Conservation (phyloP, 805 yeast genomes). For the Priceomyces fermenticarens region DNA sequence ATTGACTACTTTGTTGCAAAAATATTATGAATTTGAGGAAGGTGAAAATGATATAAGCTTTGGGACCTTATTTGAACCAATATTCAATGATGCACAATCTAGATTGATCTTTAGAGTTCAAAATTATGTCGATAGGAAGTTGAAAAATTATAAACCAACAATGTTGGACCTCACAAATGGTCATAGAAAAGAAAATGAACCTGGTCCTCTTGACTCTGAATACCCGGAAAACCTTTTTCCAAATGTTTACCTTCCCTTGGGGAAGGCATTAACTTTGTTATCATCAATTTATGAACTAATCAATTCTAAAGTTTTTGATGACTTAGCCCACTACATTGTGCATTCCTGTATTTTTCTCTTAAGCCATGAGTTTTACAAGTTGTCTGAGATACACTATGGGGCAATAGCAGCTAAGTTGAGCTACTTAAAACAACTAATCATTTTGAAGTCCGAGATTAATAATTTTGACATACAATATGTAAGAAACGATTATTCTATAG, state of each 20-base stretch:
- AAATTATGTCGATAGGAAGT: slow-evolving; percentile 63
- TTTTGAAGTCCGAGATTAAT: slow-evolving; percentile 64
- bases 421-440: slow-evolving; percentile 66
- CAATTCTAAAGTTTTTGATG: slow-evolving; percentile 78
- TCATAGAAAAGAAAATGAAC: slow-evolving; percentile 23
- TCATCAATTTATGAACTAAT: slow-evolving; percentile 79
- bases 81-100: slow-evolving; percentile 73
- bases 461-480: slow-evolving; percentile 79
- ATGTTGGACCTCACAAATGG: slow-evolving; percentile 67
- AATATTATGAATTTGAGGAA: slow-evolving; percentile 66
- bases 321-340: slow-evolving; percentile 81
- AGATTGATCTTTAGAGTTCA: slow-evolving; percentile 79
- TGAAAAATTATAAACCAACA: slow-evolving; percentile 63
- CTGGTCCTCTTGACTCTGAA: slow-evolving; percentile 26
- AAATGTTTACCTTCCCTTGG: slow-evolving; percentile 68
- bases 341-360: slow-evolving; percentile 71
- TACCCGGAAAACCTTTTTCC: slow-evolving; percentile 36
- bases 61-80: slow-evolving; percentile 65
- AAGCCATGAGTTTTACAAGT: slow-evolving; percentile 46
- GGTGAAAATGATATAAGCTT: slow-evolving; percentile 35
- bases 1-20: slow-evolving; percentile 64
- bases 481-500: slow-evolving; percentile 69
- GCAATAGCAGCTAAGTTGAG: slow-evolving; percentile 59
- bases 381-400: slow-evolving; percentile 47
- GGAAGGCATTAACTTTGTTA: slow-evolving; percentile 63